phyloP scores from a whole-genome alignment of 2,329 filamentous ascomycete genomes.

The Elsinoe arachidis region DNA sequence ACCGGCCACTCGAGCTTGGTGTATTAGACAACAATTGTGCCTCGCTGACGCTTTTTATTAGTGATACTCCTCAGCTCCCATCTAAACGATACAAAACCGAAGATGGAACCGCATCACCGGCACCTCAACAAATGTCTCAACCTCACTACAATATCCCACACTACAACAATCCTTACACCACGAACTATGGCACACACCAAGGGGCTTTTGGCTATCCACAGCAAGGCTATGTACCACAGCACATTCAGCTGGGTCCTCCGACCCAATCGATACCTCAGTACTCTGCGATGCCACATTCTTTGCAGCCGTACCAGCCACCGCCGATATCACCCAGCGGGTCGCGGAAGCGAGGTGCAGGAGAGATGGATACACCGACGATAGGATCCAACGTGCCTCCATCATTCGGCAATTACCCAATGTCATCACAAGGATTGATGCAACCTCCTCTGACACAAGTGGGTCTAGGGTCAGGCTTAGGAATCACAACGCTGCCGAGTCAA shows the following conservation, averaged over 20 bases:
- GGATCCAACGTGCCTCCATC: constrained; percentile 3
- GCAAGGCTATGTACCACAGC: constrained; percentile 7
- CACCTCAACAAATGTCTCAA: constrained; percentile 10
- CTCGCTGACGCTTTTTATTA: not conserved
- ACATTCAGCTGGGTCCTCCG: constrained; percentile 2
- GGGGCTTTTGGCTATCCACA: not conserved
- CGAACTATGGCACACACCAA: not conserved
- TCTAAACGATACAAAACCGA: constrained; percentile 12
- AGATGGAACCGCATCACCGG: constrained; percentile 9
- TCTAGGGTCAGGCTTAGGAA: constrained; percentile 1
- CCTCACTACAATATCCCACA: not conserved
- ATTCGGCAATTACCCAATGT: constrained; percentile 1
- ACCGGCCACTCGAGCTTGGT: not conserved
- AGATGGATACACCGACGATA: constrained; percentile 10
- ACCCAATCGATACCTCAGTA: constrained; percentile 2
- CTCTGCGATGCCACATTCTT: not conserved
- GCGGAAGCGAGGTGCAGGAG: constrained; percentile 7
- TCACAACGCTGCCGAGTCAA: not conserved
- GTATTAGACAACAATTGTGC: not conserved
- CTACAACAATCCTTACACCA: not conserved
- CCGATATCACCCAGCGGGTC: not conserved
- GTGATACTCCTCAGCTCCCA: constrained; percentile 12
- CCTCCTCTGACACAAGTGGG: not conserved
- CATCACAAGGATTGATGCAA: constrained; percentile 6
- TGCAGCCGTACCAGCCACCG: constrained; percentile 8